Conservation (phyloP, 2,329 filamentous ascomycete genomes). For the Aspergillus caelatus region DNA sequence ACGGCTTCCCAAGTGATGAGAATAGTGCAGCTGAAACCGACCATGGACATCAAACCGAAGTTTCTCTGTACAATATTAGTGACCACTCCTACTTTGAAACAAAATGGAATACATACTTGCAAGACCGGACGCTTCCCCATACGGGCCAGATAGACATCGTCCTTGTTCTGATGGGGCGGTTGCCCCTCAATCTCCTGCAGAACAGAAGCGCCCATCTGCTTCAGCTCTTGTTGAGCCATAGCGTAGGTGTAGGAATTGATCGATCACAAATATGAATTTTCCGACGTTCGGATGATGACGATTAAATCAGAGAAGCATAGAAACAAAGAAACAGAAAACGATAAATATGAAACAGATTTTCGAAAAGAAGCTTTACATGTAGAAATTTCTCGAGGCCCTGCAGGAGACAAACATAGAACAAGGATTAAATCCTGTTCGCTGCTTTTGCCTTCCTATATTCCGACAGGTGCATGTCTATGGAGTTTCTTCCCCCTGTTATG, state of each 20-base stretch:
- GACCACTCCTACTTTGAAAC: too few relatives aligned
- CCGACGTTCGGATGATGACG: not conserved
- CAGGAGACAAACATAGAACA: not conserved
- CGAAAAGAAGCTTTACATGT: not conserved
- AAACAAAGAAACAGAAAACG: not conserved
- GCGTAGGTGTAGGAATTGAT: not conserved
- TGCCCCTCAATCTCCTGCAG: constrained; percentile 17
- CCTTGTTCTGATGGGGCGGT: constrained; percentile 27
- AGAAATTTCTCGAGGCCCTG: not conserved
- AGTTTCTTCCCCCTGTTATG: not conserved
- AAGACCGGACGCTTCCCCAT: constrained; percentile 56
- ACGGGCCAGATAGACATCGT: constrained; percentile 51
- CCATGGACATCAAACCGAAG: constrained; percentile 44
- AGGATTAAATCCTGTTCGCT: not conserved
- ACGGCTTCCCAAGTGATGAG: constrained; percentile 43
- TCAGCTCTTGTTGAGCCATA: constrained; percentile 10
- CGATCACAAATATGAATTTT: not conserved
- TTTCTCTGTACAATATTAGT: constrained; percentile 32
- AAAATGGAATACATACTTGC: constrained; percentile 28
- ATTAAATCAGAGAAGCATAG: not conserved
- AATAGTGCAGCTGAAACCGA: constrained; percentile 45
- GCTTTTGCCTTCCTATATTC: not conserved
- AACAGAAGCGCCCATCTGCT: constrained; percentile 14
- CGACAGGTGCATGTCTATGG: not conserved
- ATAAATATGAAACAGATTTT: not conserved